Evolutionary conservation across 768 basidiomycete species (phyloP).

Genomic region (Clathrus columnatus): DNA sequence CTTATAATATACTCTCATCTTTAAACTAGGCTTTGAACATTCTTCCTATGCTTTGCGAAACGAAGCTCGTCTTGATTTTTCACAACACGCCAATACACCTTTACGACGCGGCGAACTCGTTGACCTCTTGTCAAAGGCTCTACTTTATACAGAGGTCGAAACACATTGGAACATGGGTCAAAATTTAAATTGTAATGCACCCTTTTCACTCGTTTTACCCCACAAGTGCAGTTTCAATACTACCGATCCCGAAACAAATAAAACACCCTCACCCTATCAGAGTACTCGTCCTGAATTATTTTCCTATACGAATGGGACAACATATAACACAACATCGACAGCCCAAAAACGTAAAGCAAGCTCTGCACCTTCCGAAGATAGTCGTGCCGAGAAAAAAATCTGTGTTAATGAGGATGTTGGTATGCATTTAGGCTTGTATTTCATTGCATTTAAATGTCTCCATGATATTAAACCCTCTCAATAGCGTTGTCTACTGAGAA

Average conservation of each 20-base stretch:
- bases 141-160: slow-evolving; percentile 78
- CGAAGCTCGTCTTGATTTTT: slow-evolving; percentile 64
- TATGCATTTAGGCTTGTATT: slow-evolving; percentile 1
- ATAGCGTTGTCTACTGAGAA: background rate
- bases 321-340: slow-evolving; percentile 13
- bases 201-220: slow-evolving; percentile 66
- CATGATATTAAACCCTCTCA: background rate
- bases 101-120: slow-evolving; percentile 76
- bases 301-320: slow-evolving; percentile 9
- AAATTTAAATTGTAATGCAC: slow-evolving; percentile 54
- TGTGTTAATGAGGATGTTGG: background rate
- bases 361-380: slow-evolving; percentile 35
- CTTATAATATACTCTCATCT: slow-evolving; percentile 12
- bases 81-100: slow-evolving; percentile 53
- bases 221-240: slow-evolving; percentile 50
- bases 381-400: slow-evolving; percentile 54
- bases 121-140: slow-evolving; percentile 70
- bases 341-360: slow-evolving; percentile 44
- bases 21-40: slow-evolving; percentile 59
- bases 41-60: slow-evolving; percentile 73
- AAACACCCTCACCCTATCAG: slow-evolving; percentile 7
- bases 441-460: background rate
- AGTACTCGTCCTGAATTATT: slow-evolving; percentile 13
- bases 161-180: slow-evolving; percentile 66
- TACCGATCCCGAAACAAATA: slow-evolving; percentile 8